Evolutionary conservation across 2,329 filamentous ascomycete genomes (phyloP), one percentile per base, ranked within the genome.

Genomic region (Xylaria sp.): DNA sequence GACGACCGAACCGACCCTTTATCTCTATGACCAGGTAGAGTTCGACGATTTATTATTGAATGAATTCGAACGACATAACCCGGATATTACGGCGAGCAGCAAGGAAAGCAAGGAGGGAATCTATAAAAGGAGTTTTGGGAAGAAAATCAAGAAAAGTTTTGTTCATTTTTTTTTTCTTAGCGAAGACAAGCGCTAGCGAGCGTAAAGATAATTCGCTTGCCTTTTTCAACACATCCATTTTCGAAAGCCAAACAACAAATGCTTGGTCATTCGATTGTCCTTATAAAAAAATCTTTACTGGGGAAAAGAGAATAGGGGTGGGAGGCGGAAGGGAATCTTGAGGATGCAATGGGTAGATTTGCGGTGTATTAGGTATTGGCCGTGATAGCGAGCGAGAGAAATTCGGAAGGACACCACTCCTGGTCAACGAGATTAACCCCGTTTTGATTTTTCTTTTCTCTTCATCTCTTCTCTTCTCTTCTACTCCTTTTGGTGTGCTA

Each of bases 121-220:
- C 55, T 37, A 50, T 58, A 54, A 65, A 68, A 69, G 57, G 70
- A 64, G 63, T 65, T 48, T 32, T 25, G 46, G 44, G 63, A 55
- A 41, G 50, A 65, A 32, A 63, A 67, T 64, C 59, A 46, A 70
- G 65, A 70, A 60, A 71, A 71, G 69, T 61, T 52, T 57, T 63
- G 65, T 13, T 61, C 39, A 37, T 37, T 65, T 41, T 50, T 32
- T 32, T 18, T 34, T 46, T 44, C 20, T 46, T 44, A 15, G 37
- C 60, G 6, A 28, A 51, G 44, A 58, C 56, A 56, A 63, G 46
- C 58, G 51, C 52, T 41, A 58, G 57, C 57, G 44, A 52, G 56
- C 60, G 61, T 39, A 34, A 51, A 23, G 28, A 28, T 48, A 2
- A 18, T 57, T 46, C 55, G 34, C 18, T 23, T 64, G 8, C 18